These are phyloP conservation scores for Kurtzmaniella cleridarum DNA, from an alignment of 805 yeast species.

Conservation along the genomic window DNA sequence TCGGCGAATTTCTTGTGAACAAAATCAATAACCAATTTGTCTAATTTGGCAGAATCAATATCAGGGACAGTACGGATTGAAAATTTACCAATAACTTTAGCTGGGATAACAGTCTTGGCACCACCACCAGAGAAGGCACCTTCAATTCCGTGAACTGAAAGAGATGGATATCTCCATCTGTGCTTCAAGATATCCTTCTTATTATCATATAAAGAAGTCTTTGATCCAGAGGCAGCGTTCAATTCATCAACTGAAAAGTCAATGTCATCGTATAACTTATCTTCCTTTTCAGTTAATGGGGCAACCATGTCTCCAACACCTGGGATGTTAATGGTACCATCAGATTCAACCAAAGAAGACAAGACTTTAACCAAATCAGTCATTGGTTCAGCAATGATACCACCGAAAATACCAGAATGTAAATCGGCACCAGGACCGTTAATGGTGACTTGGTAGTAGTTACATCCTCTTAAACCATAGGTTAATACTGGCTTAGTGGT, in stretches of 20 bases:
- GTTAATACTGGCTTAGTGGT: slow-evolving; percentile 95
- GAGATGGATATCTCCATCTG: slow-evolving; percentile 98
- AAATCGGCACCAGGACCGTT: slow-evolving; percentile 95
- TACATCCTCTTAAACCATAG: slow-evolving; percentile 95
- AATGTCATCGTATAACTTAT: slow-evolving; percentile 72
- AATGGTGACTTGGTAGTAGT: slow-evolving; percentile 79
- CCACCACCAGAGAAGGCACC: slow-evolving; percentile 95
- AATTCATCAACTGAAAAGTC: slow-evolving; percentile 82
- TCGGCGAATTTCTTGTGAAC: slow-evolving; percentile 60
- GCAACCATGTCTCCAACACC: slow-evolving; percentile 95
- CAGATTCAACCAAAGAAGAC: slow-evolving; percentile 68
- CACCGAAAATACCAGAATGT: slow-evolving; percentile 97
- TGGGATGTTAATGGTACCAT: slow-evolving; percentile 81
- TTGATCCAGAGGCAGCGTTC: slow-evolving; percentile 82
- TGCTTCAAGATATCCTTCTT: slow-evolving; percentile 90
- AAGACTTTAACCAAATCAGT: slow-evolving; percentile 81
- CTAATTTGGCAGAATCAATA: slow-evolving; percentile 75
- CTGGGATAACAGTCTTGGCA: slow-evolving; percentile 97
- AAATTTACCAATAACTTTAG: slow-evolving; percentile 89
- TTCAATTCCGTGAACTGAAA: slow-evolving; percentile 94
- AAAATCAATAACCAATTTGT: slow-evolving; percentile 68
- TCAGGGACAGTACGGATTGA: slow-evolving; percentile 97
- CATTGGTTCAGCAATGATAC: slow-evolving; percentile 96
- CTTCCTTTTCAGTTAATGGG: slow-evolving; percentile 79
- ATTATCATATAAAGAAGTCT: slow-evolving; percentile 70